Evolutionary conservation across 345 rosid genomes (phyloP).

Genomic region (Acer negundo): DNA sequence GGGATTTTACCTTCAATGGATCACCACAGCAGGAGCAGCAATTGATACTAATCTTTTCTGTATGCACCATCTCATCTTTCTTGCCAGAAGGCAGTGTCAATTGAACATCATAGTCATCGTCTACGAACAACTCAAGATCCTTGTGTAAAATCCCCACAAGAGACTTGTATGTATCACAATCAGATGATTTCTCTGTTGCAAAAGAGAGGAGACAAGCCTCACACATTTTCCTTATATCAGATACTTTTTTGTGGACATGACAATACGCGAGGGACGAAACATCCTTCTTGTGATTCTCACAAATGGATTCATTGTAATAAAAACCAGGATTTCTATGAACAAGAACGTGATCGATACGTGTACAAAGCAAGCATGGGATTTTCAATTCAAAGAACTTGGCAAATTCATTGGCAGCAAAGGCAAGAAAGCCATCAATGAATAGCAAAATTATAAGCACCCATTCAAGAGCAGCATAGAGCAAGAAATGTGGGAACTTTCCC

Average conservation of each 20-base stretch:
- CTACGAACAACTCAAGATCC: slow-evolving; percentile 70
- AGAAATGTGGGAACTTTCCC: slow-evolving; percentile 61
- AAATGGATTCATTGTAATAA: slow-evolving; percentile 80
- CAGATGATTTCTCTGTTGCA: slow-evolving; percentile 79
- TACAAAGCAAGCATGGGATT: slow-evolving; percentile 85
- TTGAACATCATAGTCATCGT: slow-evolving; percentile 59
- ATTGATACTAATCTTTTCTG: slow-evolving; percentile 28
- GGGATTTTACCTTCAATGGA: slow-evolving; percentile 53
- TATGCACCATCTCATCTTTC: slow-evolving; percentile 33
- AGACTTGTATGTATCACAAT: slow-evolving; percentile 73
- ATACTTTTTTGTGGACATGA: slow-evolving; percentile 78
- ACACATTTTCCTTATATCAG: slow-evolving; percentile 78
- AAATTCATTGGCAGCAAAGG: slow-evolving; percentile 62
- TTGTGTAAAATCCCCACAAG: slow-evolving; percentile 75
- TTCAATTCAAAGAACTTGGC: slow-evolving; percentile 77
- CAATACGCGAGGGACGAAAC: slow-evolving; percentile 82
- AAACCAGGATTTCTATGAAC: slow-evolving; percentile 46
- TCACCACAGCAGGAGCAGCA: slow-evolving; percentile 75
- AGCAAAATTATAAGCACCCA: slow-evolving; percentile 69
- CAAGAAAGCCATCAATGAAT: slow-evolving; percentile 67
- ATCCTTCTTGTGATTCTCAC: slow-evolving; percentile 77
- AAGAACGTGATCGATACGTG: slow-evolving; percentile 72
- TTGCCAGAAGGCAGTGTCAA: slow-evolving; percentile 36
- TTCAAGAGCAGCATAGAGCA: slow-evolving; percentile 75
- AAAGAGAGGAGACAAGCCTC: slow-evolving; percentile 93